Evolutionary conservation across 202 grass and related monocot species (phyloP).

Genomic region (Alloteropsis angusta): DNA sequence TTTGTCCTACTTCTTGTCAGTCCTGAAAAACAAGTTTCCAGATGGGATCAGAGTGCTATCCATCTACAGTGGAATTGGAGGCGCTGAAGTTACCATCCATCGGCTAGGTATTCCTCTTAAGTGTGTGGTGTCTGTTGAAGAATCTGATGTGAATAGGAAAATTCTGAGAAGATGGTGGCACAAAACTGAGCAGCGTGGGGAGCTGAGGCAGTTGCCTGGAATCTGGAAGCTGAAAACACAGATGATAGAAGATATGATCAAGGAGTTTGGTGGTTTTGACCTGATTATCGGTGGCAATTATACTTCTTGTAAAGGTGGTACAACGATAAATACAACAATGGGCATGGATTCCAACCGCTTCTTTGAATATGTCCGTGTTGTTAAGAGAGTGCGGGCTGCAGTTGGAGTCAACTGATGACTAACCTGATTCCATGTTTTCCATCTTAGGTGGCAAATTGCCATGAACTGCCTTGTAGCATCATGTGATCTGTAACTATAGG

Average conservation of each 20-base stretch:
- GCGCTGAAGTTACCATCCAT: slow-evolving; percentile 58
- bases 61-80: slow-evolving; percentile 72
- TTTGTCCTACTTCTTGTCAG: slow-evolving; percentile 46
- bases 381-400: slow-evolving; percentile 45
- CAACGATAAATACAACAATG: slow-evolving; percentile 45
- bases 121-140: slow-evolving; percentile 66
- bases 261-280: slow-evolving; percentile 70
- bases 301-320: slow-evolving; percentile 19
- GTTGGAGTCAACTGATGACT: slow-evolving; percentile 24
- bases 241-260: slow-evolving; percentile 35
- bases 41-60: slow-evolving; percentile 65
- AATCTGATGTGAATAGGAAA: slow-evolving; percentile 54
- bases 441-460: neutral
- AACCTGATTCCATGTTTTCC: neutral
- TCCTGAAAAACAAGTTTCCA: slow-evolving; percentile 53
- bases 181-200: slow-evolving; percentile 47
- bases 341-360: slow-evolving; percentile 55
- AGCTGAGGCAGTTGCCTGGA: slow-evolving; percentile 45
- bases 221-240: slow-evolving; percentile 43
- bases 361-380: slow-evolving; percentile 62
- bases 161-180: slow-evolving; percentile 74
- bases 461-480: neutral
- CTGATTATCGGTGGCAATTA: slow-evolving; percentile 57
- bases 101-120: slow-evolving; percentile 60
- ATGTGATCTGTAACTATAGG: neutral